Evolutionary conservation across 2,329 filamentous ascomycete species (phyloP).

Genomic region (Colletotrichum musae): DNA sequence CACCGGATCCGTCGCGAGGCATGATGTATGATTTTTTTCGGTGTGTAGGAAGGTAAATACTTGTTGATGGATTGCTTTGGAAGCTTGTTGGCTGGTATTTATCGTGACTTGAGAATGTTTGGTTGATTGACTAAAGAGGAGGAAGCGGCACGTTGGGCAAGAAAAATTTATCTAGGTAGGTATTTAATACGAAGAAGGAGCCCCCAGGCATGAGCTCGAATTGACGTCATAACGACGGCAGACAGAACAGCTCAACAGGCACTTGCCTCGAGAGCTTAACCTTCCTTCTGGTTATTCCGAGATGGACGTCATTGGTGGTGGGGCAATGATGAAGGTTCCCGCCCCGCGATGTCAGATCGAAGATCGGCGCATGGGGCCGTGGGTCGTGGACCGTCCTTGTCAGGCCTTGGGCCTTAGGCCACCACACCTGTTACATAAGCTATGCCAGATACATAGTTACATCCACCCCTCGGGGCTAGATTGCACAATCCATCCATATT

Average conservation of each 20-base stretch:
- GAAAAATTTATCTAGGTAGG: too few species aligned
- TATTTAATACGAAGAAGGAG: not conserved
- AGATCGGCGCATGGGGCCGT: constrained; percentile 18
- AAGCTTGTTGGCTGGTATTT: too few species aligned
- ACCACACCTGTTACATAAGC: too few species aligned
- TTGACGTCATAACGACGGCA: constrained; percentile 30
- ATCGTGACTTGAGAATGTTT: not conserved
- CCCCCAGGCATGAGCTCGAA: not conserved
- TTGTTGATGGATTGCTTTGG: too few species aligned
- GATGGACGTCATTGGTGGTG: constrained; percentile 22
- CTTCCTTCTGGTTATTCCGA: not conserved
- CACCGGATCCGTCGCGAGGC: constrained; percentile 66
- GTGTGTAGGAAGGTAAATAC: not conserved
- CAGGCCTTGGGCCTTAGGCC: too few species aligned
- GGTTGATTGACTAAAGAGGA: not conserved
- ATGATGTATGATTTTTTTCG: constrained; percentile 50
- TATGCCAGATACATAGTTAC: too few species aligned
- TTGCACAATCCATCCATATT: too few species aligned
- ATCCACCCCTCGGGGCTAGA: too few species aligned
- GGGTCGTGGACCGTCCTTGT: not conserved
- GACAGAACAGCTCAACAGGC: constrained; percentile 1
- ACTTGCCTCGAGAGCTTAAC: not conserved
- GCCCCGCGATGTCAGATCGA: constrained; percentile 26
- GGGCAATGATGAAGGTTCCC: constrained; percentile 13
- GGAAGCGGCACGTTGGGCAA: too few species aligned